Base-by-base conservation (phyloP, 345 rosid species). In the Linum tenue region DNA sequence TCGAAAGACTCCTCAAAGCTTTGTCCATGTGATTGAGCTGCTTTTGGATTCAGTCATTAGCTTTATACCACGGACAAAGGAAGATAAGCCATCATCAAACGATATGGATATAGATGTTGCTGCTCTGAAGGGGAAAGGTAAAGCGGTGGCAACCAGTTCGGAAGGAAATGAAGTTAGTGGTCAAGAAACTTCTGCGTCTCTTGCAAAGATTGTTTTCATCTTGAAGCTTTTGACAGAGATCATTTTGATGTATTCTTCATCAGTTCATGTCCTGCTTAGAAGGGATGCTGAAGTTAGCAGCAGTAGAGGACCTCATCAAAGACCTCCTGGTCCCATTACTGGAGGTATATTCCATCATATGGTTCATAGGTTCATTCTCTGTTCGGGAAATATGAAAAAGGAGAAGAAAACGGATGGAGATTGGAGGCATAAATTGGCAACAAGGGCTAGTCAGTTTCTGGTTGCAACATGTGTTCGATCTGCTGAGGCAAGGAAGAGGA, bases 71-170 rank as follows among this genome's bases (percentile, higher is more conserved):
- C 85, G 89, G 5, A 63, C 67, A 39, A 83, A 71, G 75, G 87
- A 86, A 69, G 96, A 80, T 48, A 64, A 71, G 63, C 73, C 84
- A 60, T 69, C 83, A 39, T 81, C 84, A 59, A 75, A 82, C 65
- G 91, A 85, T 70, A 92, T 92, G 98, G 96, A 90, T 75, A 84
- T 92, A 76, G 98, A 92, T 82, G 86, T 77, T 73, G 82, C 92
- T 69, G 77, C 87, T 38, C 66, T 69, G 38, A 88, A 84, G 75
- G 94, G 89, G 62, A 92, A 92, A 80, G 98, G 98, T 64, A 92
- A 90, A 79, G 97, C 96, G 42, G 70, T 92, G 50, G 96, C 81
- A 16, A 51, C 83, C 67, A 73, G 75, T 40, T 67, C 86, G 68
- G 94, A 84, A 42, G 89, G 73, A 70, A 80, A 79, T 68, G 87